A percentile compares a stretch with the other conserved stretches of the same genome.
phyloP scores from a whole-genome alignment of 345 rosid species.

The Sonneratia alba region DNA sequence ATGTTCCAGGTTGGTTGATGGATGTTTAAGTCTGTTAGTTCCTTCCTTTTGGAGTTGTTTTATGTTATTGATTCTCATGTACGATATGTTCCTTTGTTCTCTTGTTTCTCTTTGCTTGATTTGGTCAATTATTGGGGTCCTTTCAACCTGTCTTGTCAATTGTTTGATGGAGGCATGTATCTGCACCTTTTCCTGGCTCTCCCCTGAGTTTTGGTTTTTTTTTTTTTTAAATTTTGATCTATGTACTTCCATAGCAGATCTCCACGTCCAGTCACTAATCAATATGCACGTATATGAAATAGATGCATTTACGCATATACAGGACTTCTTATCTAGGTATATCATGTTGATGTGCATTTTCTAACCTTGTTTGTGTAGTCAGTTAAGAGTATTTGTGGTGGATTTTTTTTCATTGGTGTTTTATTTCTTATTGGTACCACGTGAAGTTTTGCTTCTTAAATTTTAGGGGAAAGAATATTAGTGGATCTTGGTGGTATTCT shows the following conservation, averaged over 20 bases:
- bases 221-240: no score
- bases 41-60: not conserved
- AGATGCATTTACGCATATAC: not conserved
- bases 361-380: not conserved
- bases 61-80: not conserved
- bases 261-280: no score
- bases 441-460: no score
- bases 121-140: not conserved
- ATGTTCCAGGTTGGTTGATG: not conserved
- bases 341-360: not conserved
- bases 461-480: no score
- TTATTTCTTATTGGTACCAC: no score
- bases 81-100: not conserved
- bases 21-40: not conserved
- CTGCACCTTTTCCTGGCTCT: not conserved
- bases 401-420: no score
- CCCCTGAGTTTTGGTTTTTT: not conserved
- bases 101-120: not conserved
- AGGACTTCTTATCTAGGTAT: not conserved
- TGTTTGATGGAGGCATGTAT: not conserved
- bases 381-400: not conserved
- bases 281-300: no score
- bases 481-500: no score
- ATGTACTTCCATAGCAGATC: no score
- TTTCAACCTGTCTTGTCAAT: not conserved